phyloP scores from a whole-genome alignment of 1,139 yeast species.

The Debaryomyces sp. region DNA sequence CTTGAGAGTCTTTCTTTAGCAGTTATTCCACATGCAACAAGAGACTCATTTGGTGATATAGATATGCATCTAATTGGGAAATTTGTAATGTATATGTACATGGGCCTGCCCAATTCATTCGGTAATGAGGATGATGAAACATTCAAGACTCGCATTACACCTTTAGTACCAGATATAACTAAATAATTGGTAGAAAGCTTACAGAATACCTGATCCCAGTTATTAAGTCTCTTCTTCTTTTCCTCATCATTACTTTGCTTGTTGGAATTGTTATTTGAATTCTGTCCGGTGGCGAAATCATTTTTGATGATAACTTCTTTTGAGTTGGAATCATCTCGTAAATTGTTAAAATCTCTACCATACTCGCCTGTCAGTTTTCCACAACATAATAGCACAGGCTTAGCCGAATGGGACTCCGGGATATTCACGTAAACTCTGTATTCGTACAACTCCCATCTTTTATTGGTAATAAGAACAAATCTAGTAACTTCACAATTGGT shows the following conservation, averaged over 20 bases:
- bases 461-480: conserved; percentile 66
- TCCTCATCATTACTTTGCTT: conserved; percentile 20
- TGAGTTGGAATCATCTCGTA: conserved; percentile 24
- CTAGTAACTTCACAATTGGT: conserved; percentile 53
- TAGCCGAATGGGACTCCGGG: conserved; percentile 19
- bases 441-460: conserved; percentile 72
- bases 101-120: conserved; percentile 55
- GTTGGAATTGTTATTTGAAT: conserved; percentile 11
- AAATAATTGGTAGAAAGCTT: conserved; percentile 61
- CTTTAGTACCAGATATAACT: conserved; percentile 74
- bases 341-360: conserved; percentile 48
- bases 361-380: conserved; percentile 72
- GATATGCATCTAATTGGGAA: conserved; percentile 82
- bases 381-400: conserved; percentile 64
- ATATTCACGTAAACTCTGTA: conserved; percentile 29
- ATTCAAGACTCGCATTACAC: conserved; percentile 68
- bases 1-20: conserved; percentile 73
- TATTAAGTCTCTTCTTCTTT: conserved; percentile 30
- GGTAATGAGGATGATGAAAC: conserved; percentile 35
- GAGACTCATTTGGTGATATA: conserved; percentile 62
- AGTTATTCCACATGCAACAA: conserved; percentile 80
- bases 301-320: conserved; percentile 34
- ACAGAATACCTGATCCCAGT: conserved; percentile 72
- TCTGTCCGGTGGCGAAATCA: conserved; percentile 32
- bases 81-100: conserved; percentile 69